phyloP scores from a whole-genome alignment of 441 rosid species.

The Populus hybrid region DNA sequence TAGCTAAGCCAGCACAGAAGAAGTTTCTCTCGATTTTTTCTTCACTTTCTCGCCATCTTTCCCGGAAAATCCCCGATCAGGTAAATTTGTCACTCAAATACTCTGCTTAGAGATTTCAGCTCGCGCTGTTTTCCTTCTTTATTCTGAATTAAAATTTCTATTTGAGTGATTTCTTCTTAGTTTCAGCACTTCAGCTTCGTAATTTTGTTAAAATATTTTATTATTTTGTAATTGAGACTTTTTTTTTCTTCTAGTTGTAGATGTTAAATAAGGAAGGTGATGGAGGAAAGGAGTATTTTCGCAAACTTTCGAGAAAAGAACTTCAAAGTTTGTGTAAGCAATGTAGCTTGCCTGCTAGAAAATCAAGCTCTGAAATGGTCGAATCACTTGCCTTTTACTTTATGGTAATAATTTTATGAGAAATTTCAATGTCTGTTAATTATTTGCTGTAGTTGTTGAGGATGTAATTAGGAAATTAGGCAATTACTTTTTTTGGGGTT shows the following conservation, averaged over 20 bases:
- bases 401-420: slow-evolving; percentile 35
- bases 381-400: slow-evolving; percentile 45
- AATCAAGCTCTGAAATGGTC: slow-evolving; percentile 63
- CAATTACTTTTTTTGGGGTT: not conserved
- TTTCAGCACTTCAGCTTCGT: not conserved
- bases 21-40: slow-evolving; percentile 18
- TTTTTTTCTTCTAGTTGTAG: not conserved
- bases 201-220: slow-evolving; percentile 6
- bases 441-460: not conserved
- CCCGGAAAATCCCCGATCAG: slow-evolving; percentile 38
- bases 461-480: not conserved
- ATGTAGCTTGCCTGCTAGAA: slow-evolving; percentile 66
- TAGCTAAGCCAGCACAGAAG: not conserved
- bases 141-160: not conserved
- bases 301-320: slow-evolving; percentile 60
- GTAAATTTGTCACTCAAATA: slow-evolving; percentile 9
- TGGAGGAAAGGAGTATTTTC: slow-evolving; percentile 24
- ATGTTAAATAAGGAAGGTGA: slow-evolving; percentile 49
- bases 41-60: slow-evolving; percentile 37
- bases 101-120: not conserved
- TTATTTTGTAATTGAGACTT: slow-evolving; percentile 19
- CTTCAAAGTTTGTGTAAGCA: slow-evolving; percentile 69
- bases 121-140: not conserved
- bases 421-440: not conserved
- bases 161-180: too few species aligned